phyloP scores from a whole-genome alignment of 371 early-diverging fungal species.

The Rhizopus sp. region DNA sequence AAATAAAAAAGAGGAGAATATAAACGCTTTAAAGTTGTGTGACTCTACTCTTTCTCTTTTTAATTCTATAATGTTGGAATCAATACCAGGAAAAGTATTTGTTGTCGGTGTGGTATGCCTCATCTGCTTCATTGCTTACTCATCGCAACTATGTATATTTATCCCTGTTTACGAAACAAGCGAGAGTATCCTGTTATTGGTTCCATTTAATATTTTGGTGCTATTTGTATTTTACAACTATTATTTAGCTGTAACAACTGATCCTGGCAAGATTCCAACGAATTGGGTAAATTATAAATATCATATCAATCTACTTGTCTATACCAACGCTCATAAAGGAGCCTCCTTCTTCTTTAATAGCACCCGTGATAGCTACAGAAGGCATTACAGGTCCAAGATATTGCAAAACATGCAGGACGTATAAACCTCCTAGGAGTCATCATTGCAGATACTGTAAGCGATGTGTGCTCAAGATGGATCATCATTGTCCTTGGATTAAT shows the following conservation, averaged over 20 bases:
- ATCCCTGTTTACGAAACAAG: conserved; percentile 39
- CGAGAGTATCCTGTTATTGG: conserved; percentile 20
- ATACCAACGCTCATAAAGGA: conserved; percentile 21
- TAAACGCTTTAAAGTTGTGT: neutral
- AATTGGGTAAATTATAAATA: conserved; percentile 54
- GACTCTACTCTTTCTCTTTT: conserved; percentile 1
- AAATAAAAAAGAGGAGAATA: neutral
- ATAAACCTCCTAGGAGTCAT: conserved; percentile 86
- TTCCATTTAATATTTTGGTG: conserved; percentile 69
- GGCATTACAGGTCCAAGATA: conserved; percentile 61
- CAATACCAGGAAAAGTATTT: conserved; percentile 46
- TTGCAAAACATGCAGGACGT: conserved; percentile 71
- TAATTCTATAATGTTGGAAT: conserved; percentile 33
- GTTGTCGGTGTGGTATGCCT: conserved; percentile 40
- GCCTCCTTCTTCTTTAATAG: conserved; percentile 38
- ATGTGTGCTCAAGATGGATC: conserved; percentile 91
- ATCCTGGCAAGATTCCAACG: conserved; percentile 81
- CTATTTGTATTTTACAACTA: conserved; percentile 80
- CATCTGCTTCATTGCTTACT: conserved; percentile 44
- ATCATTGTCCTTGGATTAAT: conserved; percentile 98
- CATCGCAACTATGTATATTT: conserved; percentile 44
- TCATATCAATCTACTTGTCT: too few species aligned
- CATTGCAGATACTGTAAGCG: conserved; percentile 83
- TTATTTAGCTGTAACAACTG: conserved; percentile 72
- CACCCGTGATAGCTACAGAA: conserved; percentile 15